phyloP scores from a whole-genome alignment of 2,329 filamentous ascomycete species.

The Teratosphaeria nubilosa region DNA sequence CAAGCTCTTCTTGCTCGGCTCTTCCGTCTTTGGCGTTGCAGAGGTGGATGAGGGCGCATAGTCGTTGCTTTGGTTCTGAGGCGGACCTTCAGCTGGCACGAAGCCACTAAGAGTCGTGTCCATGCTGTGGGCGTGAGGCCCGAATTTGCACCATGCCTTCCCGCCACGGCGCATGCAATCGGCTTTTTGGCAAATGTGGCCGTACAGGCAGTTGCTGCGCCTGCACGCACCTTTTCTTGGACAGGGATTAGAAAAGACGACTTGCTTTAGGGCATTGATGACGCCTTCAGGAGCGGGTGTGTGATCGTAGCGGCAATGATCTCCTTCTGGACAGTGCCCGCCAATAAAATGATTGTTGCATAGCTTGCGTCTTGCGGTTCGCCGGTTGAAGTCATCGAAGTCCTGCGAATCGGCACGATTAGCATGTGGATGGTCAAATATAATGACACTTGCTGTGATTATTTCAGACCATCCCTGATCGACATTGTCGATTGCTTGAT shows the following conservation, averaged over 20 bases:
- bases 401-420: slow-evolving; percentile 19
- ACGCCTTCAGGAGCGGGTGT: slow-evolving; percentile 30
- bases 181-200: slow-evolving; percentile 35
- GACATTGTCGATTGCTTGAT: neutral
- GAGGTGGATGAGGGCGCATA: neutral
- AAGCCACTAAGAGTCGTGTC: neutral
- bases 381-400: slow-evolving; percentile 30
- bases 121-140: neutral
- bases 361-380: slow-evolving; percentile 32
- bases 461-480: neutral
- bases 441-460: neutral
- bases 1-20: neutral
- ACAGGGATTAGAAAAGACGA: slow-evolving; percentile 38
- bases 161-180: slow-evolving; percentile 20
- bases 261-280: slow-evolving; percentile 33
- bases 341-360: slow-evolving; percentile 41
- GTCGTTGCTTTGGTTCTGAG: neutral
- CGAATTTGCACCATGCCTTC: slow-evolving; percentile 18
- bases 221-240: slow-evolving; percentile 33
- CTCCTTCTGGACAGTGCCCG: slow-evolving; percentile 19
- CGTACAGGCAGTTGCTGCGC: slow-evolving; percentile 33
- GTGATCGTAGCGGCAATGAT: slow-evolving; percentile 40
- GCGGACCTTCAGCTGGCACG: neutral
- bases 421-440: neutral
- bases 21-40: neutral